phyloP scores from a whole-genome alignment of 257 asterid species.

The Primulina tabacum region DNA sequence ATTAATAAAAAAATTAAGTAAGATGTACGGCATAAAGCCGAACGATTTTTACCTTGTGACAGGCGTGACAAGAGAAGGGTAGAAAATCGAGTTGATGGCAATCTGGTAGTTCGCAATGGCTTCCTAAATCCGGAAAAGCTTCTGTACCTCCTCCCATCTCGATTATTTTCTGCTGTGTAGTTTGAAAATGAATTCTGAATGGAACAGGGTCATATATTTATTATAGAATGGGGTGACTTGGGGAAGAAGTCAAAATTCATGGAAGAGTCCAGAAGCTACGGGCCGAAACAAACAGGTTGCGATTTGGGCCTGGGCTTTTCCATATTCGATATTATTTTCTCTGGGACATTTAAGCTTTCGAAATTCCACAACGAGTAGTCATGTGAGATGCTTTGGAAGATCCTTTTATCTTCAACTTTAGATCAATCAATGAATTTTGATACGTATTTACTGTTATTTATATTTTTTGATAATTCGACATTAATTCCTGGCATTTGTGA shows the following conservation, averaged over 20 bases:
- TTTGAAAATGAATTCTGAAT: not conserved
- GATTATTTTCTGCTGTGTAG: not conserved
- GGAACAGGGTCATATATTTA: no score
- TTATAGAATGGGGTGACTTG: not conserved
- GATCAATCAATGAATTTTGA: no score
- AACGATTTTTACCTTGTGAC: conserved; percentile 36
- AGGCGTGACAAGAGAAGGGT: conserved; percentile 76
- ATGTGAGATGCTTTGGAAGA: no score
- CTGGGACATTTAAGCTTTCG: no score
- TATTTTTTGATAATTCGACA: no score
- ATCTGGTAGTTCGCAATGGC: conserved; percentile 69
- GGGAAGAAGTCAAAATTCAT: not conserved
- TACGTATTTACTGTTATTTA: no score
- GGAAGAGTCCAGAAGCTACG: not conserved
- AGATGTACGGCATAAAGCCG: no score
- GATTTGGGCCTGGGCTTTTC: not conserved
- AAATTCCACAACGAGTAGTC: no score
- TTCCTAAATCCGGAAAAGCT: conserved; percentile 84
- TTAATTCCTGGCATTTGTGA: no score
- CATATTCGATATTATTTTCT: no score
- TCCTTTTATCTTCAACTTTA: no score
- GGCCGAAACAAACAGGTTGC: not conserved
- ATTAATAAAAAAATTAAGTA: not conserved
- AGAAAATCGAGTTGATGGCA: conserved; percentile 89
- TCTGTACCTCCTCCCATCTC: conserved; percentile 76